Evolutionary conservation across 192 early-diverging fungal genomes (phyloP).

Genomic region (Rhizoclosmatium globosum): DNA sequence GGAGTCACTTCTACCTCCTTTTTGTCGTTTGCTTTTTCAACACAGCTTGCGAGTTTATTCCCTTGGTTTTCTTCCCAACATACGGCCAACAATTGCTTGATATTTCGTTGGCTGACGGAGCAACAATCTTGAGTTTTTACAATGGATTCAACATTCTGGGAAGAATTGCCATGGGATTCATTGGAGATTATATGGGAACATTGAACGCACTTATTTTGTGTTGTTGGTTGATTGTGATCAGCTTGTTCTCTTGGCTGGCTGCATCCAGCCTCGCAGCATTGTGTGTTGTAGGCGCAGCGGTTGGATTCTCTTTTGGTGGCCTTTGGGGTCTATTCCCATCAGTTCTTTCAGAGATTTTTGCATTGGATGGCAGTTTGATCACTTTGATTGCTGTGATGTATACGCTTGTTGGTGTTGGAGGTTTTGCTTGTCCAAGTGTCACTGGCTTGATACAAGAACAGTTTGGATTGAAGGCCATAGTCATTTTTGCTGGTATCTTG

Average conservation of each 20-base stretch:
- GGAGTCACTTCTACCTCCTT: constrained; percentile 15
- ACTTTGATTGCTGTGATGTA: constrained; percentile 30
- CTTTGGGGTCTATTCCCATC: constrained; percentile 45
- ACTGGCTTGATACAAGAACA: constrained; percentile 5
- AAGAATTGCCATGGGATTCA: constrained; percentile 68
- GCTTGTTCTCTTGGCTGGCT: constrained; percentile 27
- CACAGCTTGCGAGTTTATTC: constrained; percentile 27
- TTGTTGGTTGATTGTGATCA: constrained; percentile 35
- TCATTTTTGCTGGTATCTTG: constrained; percentile 27
- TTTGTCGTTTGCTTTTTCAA: constrained; percentile 43
- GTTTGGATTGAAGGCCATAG: neutral
- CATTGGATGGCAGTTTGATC: neutral
- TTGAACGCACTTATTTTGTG: constrained; percentile 67
- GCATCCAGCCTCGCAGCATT: neutral
- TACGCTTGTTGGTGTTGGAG: constrained; percentile 21
- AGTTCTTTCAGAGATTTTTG: constrained; percentile 34
- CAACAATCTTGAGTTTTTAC: constrained; percentile 58
- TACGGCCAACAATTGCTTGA: constrained; percentile 1
- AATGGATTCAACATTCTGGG: constrained; percentile 74
- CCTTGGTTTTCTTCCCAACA: constrained; percentile 12
- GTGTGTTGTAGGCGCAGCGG: neutral
- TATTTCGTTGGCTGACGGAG: neutral
- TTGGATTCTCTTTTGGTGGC: constrained; percentile 22
- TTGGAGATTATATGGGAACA: constrained; percentile 69
- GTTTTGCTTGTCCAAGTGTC: constrained; percentile 26